A percentile compares a stretch with the other conserved stretches of the same genome.
Evolutionary conservation across 2,329 filamentous ascomycete genomes (phyloP).

Genomic region (Microcera coccophila): DNA sequence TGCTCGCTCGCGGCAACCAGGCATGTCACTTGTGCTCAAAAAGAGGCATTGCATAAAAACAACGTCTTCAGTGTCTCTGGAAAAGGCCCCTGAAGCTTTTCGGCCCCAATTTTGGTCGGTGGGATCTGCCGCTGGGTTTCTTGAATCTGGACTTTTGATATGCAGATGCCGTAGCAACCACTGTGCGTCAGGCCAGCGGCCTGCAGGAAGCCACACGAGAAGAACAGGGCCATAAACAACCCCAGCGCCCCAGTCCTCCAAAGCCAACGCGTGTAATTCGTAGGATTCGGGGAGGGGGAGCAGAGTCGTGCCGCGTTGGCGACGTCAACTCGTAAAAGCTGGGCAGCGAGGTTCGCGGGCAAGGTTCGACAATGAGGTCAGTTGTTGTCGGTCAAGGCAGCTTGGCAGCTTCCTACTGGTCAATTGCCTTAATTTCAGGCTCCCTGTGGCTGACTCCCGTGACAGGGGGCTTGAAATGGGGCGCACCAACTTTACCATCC

Average conservation of each 20-base stretch:
- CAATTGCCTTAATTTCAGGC: slow-evolving; percentile 13
- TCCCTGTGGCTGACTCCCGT: slow-evolving; percentile 3
- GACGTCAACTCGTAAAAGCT: neutral
- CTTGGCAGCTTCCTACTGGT: slow-evolving; percentile 17
- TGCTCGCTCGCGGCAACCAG: too few relatives aligned
- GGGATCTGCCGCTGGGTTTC: too few relatives aligned
- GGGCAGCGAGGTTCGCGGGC: slow-evolving; percentile 1
- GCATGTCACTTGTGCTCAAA: too few relatives aligned
- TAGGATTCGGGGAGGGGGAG: neutral
- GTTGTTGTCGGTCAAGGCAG: slow-evolving; percentile 18
- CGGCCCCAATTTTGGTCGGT: too few relatives aligned
- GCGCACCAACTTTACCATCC: neutral
- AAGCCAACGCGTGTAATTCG: neutral
- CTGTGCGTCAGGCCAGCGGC: neutral
- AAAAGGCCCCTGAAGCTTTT: too few relatives aligned
- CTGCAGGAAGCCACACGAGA: neutral
- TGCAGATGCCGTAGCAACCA: neutral
- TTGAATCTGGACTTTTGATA: neutral
- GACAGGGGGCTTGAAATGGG: neutral
- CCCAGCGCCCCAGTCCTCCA: neutral
- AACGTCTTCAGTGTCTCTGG: too few relatives aligned
- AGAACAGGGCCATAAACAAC: neutral
- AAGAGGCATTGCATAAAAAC: too few relatives aligned
- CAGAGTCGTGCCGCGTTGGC: neutral
- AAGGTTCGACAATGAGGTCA: slow-evolving; percentile 19